Conservation (phyloP, 2,329 filamentous ascomycete species). For the Endoconidiophora polonica region DNA sequence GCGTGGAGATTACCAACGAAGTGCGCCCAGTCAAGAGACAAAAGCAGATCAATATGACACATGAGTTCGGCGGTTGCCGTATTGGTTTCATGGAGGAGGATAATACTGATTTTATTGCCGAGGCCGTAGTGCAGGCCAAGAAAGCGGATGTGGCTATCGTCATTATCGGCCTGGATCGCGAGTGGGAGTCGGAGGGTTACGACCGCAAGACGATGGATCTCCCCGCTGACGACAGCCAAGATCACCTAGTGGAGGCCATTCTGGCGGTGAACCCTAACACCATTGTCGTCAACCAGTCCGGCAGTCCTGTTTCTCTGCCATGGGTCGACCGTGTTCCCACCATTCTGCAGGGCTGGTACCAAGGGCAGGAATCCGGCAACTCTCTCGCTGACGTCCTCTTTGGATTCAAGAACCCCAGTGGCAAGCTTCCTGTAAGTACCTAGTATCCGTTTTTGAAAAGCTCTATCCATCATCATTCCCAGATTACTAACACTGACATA, state of each 20-base stretch:
- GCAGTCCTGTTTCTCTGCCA: conserved; percentile 52
- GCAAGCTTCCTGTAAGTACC: conserved; percentile 43
- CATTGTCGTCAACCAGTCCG: conserved; percentile 52
- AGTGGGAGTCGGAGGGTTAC: conserved; percentile 63
- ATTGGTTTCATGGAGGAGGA: conserved; percentile 56
- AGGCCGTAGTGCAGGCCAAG: conserved; percentile 45
- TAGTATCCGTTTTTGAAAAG: background rate
- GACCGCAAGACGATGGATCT: conserved; percentile 58
- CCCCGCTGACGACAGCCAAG: conserved; percentile 41
- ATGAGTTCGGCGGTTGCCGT: conserved; percentile 54
- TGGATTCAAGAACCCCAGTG: conserved; percentile 46
- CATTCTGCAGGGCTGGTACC: conserved; percentile 60
- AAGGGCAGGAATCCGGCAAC: conserved; percentile 54
- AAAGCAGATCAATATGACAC: conserved; percentile 36
- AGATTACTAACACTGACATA: conserved; percentile 8
- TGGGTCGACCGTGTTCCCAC: conserved; percentile 49
- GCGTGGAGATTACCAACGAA: conserved; percentile 50
- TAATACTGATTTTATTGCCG: conserved; percentile 42
- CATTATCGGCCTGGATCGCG: conserved; percentile 51
- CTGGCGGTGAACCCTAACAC: conserved; percentile 46
- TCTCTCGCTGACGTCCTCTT: conserved; percentile 52
- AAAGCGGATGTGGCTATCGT: conserved; percentile 51
- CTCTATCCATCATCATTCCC: background rate
- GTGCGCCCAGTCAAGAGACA: conserved; percentile 44
- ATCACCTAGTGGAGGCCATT: conserved; percentile 46